Base-by-base conservation (phyloP, 1,284 basidiomycete genomes). In the Salmacisia buchloeana region DNA sequence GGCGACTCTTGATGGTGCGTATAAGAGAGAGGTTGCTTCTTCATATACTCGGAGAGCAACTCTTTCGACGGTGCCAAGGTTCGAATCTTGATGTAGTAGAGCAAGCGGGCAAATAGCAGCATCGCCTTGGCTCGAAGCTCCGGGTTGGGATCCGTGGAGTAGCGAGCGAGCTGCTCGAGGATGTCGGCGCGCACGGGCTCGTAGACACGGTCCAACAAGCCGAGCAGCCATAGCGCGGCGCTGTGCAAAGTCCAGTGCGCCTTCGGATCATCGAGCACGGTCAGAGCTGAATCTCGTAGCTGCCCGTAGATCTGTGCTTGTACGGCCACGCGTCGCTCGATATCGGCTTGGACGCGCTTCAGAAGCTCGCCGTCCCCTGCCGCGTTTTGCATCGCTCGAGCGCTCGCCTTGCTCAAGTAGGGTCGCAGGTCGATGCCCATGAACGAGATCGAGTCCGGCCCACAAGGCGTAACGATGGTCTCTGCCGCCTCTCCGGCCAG, bases 191-290 rank as follows among this genome's bases (percentile, higher is more conserved):
- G 81, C 6, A 87, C 83, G 0, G 87, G 84, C 56, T 83, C 81
- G 77, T 97, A 92, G 72, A 92, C 85, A 60, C 91, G 86, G 57
- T 92, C 83, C 41, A 94, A 83, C 27, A 85, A 83, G 34, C 84
- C 83, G 35, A 97, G 80, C 77, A 92, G 89, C 41, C 87, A 86
- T 21, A 85, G 82, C 1, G 91, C 88, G 66, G 88, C 88, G 81
- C 92, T 87, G 0, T 87, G 83, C 81, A 96, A 97, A 79, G 91
- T 85, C 94, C 94, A 97, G 87, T 97, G 91, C 54, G 89, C 91
- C 29, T 84, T 83, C 7, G 88, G 83, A 64, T 83, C 83, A 56
- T 81, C 75, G 2, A 90, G 89, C 71, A 92, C 82, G 60, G 84
- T 84, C 27, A 94, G 82, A 35, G 94, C 85, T 18, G 84, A 83